These are phyloP conservation scores for Ophiostoma australiae DNA, from an alignment of 2,329 filamentous ascomycete species.

Conservation along the genomic window DNA sequence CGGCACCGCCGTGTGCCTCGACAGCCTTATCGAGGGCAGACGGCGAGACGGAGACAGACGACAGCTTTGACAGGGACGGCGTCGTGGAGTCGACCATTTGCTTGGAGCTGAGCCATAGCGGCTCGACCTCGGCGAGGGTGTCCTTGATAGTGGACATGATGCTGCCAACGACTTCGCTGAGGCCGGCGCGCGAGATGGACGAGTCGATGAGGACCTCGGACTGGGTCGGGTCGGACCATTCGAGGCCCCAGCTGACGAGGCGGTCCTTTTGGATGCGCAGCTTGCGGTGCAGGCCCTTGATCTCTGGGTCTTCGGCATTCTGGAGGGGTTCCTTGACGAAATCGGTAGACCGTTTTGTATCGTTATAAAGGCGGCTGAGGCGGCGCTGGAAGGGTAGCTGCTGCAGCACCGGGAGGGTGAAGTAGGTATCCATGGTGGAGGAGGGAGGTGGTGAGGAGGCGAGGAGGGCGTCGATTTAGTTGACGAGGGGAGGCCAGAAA, in stretches of 20 bases:
- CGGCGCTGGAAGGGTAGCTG: conserved; percentile 56
- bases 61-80: too few species aligned
- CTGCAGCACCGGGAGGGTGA: conserved; percentile 46
- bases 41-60: neutral
- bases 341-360: conserved; percentile 73
- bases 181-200: conserved; percentile 64
- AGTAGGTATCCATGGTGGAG: conserved; percentile 47
- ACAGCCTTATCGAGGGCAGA: conserved; percentile 14
- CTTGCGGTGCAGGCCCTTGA: conserved; percentile 67
- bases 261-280: conserved; percentile 76
- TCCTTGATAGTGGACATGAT: conserved; percentile 78
- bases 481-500: neutral
- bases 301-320: conserved; percentile 62
- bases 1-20: conserved; percentile 9
- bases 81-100: conserved; percentile 34
- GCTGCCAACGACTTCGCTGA: conserved; percentile 71
- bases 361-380: conserved; percentile 69
- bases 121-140: conserved; percentile 70
- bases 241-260: conserved; percentile 71
- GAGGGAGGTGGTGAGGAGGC: neutral
- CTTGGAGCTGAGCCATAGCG: conserved; percentile 61
- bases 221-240: conserved; percentile 70
- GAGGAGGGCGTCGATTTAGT: neutral
- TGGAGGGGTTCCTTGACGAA: conserved; percentile 62
- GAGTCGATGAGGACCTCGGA: conserved; percentile 62